Conservation (phyloP, 2,329 filamentous ascomycete species). For the Mycosphaerella sp. region DNA sequence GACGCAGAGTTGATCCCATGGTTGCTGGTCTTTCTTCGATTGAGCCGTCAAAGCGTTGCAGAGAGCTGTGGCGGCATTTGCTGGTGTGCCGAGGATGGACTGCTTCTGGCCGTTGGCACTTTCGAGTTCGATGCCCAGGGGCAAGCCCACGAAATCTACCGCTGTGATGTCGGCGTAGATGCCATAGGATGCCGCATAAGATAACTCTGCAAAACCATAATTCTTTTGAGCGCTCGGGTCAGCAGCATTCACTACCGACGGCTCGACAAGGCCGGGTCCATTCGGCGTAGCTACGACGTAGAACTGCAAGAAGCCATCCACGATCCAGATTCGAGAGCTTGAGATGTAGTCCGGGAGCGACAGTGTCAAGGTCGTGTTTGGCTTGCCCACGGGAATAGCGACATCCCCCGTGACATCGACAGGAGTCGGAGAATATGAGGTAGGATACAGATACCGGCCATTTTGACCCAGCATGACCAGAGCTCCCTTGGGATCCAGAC, state of each 20-base stretch:
- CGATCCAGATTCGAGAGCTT: constrained; percentile 44
- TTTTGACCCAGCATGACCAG: constrained; percentile 41
- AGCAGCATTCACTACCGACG: constrained; percentile 37
- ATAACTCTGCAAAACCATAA: constrained; percentile 43
- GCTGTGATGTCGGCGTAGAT: constrained; percentile 41
- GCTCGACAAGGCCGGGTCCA: constrained; percentile 44
- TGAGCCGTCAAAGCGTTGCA: constrained; percentile 51
- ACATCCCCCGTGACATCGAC: constrained; percentile 35
- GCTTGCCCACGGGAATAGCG: constrained; percentile 37
- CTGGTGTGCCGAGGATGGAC: constrained; percentile 53
- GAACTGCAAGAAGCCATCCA: constrained; percentile 41
- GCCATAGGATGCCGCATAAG: constrained; percentile 40
- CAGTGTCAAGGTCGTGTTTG: constrained; percentile 37
- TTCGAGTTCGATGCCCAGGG: constrained; percentile 48
- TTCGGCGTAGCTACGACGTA: constrained; percentile 37
- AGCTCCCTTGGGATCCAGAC: constrained; percentile 36
- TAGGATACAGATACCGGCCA: constrained; percentile 41
- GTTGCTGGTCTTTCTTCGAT: constrained; percentile 47
- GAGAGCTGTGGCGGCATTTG: constrained; percentile 51
- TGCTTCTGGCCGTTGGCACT: constrained; percentile 42
- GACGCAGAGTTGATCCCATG: constrained; percentile 57
- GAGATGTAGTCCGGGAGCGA: constrained; percentile 39
- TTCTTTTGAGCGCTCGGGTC: constrained; percentile 40
- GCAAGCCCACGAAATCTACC: constrained; percentile 37
- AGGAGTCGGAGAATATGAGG: constrained; percentile 34